Evolutionary conservation across 106 monocot genomes (phyloP), one percentile per base, ranked within the genome.

Genomic region (Hemerocallis citrina): DNA sequence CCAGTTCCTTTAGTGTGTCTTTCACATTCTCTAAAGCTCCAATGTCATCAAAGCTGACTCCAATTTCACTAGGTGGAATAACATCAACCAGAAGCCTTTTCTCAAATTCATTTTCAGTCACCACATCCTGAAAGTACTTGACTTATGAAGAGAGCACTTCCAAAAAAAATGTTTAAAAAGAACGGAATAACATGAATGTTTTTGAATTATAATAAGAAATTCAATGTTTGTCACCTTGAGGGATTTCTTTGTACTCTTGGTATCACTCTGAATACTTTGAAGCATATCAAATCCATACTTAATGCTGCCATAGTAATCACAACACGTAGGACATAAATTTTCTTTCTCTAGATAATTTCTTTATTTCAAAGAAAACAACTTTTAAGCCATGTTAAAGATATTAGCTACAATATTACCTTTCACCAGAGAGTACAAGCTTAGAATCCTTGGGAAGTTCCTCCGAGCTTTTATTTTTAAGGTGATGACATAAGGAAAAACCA

Each of bases 21-120:
- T 98, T 98, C 22, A 98, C 96, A 73, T 81, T 87, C 64, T 98
- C 96, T 23, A 98, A 61, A 22, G 96, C 96, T 39, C 96, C 96
- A 68, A 98, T 98, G 45, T 98, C 96, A 37, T 88, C 88, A 79
- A 98, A 98, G 43, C 79, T 91, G 61, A 98, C 96, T 41, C 96
- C 96, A 48, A 96, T 98, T 54, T 98, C 96, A 75, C 68, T 80
- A 22, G 96, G 79, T 11, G 96, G 87, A 63, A 98, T 98, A 28
- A 98, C 96, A 79, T 98, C 96, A 62, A 74, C 67, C 12, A 98
- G 79, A 68, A 98, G 91, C 51, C 85, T 68, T 65, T 98, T 98
- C 64, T 98, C 96, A 75, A 98, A 98, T 75, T 98, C 96, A 73
- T 98, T 98, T 57, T 98, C 96, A 27, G 96, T 98, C 16, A 64